These are phyloP conservation scores for Phialophora verrucosa DNA, from an alignment of 2,329 filamentous ascomycete species.

Conservation along the genomic window DNA sequence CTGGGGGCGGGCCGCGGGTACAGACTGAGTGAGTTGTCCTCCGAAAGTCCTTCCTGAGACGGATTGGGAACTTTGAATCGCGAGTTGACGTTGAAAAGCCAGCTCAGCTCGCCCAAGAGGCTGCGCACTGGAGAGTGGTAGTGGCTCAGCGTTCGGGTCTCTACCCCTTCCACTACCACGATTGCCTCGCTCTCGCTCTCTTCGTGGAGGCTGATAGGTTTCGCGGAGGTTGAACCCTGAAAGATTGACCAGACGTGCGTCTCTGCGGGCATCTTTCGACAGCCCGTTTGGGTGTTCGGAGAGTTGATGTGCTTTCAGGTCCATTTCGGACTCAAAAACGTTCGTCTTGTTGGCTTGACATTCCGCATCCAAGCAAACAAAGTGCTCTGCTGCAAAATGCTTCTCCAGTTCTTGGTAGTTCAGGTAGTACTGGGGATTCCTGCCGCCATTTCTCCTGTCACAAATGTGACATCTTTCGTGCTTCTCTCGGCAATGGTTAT, in stretches of 20 bases:
- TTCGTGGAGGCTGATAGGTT: slow-evolving; percentile 69
- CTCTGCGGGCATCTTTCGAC: slow-evolving; percentile 81
- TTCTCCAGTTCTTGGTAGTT: slow-evolving; percentile 85
- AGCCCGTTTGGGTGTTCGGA: slow-evolving; percentile 78
- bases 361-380: slow-evolving; percentile 79
- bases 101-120: slow-evolving; percentile 83
- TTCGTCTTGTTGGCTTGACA: slow-evolving; percentile 98
- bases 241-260: slow-evolving; percentile 84
- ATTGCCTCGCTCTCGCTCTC: slow-evolving; percentile 54
- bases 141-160: slow-evolving; percentile 82
- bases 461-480: slow-evolving; percentile 96
- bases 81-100: slow-evolving; percentile 89
- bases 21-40: slow-evolving; percentile 69
- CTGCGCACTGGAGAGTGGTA: slow-evolving; percentile 77
- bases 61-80: slow-evolving; percentile 85
- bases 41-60: slow-evolving; percentile 81
- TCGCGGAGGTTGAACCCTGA: slow-evolving; percentile 80
- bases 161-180: slow-evolving; percentile 70
- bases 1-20: slow-evolving; percentile 44
- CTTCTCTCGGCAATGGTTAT: slow-evolving; percentile 87
- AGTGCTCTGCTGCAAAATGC: slow-evolving; percentile 89
- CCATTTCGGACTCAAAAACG: slow-evolving; percentile 92
- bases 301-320: slow-evolving; percentile 90
- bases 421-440: slow-evolving; percentile 85
- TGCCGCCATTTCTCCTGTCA: slow-evolving; percentile 67